Evolutionary conservation across 2,329 filamentous ascomycete species (phyloP), one percentile per base, ranked within the genome.

Genomic region (Colletotrichum euphorbiae): DNA sequence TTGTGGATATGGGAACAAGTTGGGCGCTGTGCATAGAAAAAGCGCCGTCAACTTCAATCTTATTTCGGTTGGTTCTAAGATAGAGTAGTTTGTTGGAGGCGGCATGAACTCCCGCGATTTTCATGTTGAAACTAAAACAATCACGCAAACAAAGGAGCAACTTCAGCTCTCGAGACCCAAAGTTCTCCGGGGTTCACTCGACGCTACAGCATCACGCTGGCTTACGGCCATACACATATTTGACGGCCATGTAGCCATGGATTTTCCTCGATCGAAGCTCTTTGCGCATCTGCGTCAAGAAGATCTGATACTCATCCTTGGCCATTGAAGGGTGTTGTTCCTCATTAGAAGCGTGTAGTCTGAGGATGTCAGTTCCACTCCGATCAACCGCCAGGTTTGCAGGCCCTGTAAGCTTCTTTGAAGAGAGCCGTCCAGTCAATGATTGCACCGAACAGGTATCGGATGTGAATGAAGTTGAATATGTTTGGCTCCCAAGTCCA

Each of bases 401-500:
- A 60, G 17, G 46, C 46, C n/a, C 50, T 57, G 57, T 61, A 72
- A 0, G 70, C 70, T 36, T 71, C 43, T 5, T 84, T 77, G 63
- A 88, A 82, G 5, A 89, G 73, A 21, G 81, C 79, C 42, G 82
- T 80, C 76, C 87, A 90, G 70, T 88, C 86, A 1, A 80, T 77
- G 67, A 90, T 83, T 43, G 83, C 82, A 33, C 89, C 89, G 2
- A 84, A 78, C 69, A 90, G 79, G 73, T 87, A 82, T 40, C 85
- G 84, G 13, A 85, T 85, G 75, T 90, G 89, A 67, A 91, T 85
- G 72, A 85, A 88, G 76, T 90, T 88, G 73, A 89, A 88, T 62
- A 81, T 79, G 50, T 84, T 75, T 0, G 80, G 75, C 6, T 82
- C 79, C 56, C 79, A 87, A 75, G 79, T 89, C 80, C 81, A 83